A percentile compares a stretch with the other conserved stretches of the same genome.
These are phyloP conservation scores for Phytophthora nicotianae DNA, from an alignment of 352 stramenopile species.

Conservation along the genomic window DNA sequence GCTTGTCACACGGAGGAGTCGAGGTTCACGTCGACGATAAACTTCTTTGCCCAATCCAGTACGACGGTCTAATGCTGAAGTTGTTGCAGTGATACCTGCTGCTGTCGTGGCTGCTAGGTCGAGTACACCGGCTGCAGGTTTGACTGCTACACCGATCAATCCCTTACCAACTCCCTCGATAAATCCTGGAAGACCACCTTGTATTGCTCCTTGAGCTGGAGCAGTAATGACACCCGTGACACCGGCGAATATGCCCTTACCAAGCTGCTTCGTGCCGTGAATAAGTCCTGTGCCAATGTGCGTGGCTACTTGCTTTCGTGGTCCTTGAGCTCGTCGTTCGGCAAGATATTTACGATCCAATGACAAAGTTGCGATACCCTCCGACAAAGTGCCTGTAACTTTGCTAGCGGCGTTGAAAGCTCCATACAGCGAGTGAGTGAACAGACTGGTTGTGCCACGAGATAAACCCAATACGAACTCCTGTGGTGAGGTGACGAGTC, in stretches of 20 bases:
- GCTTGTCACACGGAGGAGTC: slow-evolving; percentile 70
- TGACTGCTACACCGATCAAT: slow-evolving; percentile 88
- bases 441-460: slow-evolving; percentile 87
- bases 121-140: slow-evolving; percentile 85
- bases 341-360: slow-evolving; percentile 91
- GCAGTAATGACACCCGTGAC: slow-evolving; percentile 93
- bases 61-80: slow-evolving; percentile 81
- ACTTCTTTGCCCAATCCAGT: slow-evolving; percentile 52
- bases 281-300: slow-evolving; percentile 85
- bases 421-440: slow-evolving; percentile 91
- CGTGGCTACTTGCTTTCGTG: slow-evolving; percentile 82
- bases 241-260: slow-evolving; percentile 89
- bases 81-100: slow-evolving; percentile 84
- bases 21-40: slow-evolving; percentile 54
- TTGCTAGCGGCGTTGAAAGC: slow-evolving; percentile 94
- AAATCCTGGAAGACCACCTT: slow-evolving; percentile 90
- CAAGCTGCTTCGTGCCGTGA: slow-evolving; percentile 91
- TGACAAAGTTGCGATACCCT: slow-evolving; percentile 89
- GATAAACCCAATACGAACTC: slow-evolving; percentile 90
- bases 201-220: slow-evolving; percentile 88
- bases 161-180: slow-evolving; percentile 90
- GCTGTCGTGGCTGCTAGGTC: slow-evolving; percentile 81
- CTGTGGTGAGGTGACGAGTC: slow-evolving; percentile 84
- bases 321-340: slow-evolving; percentile 69
- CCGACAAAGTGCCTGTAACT: slow-evolving; percentile 92